Base-by-base conservation (phyloP, 2,329 filamentous ascomycete species). In the Calycina herbarum region DNA sequence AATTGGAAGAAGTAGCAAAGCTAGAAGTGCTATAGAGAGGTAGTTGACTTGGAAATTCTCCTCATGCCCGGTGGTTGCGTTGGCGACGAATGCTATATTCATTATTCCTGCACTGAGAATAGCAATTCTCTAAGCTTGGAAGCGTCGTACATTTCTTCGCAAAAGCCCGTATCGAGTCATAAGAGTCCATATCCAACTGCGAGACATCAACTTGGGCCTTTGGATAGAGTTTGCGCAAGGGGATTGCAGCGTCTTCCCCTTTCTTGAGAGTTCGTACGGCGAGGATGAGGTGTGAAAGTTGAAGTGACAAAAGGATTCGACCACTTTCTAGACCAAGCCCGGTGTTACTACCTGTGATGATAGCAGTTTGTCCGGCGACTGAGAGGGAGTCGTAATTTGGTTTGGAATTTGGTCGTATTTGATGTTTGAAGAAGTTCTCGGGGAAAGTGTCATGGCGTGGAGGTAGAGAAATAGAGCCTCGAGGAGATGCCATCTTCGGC, bases 301-400 rank as follows among this genome's bases (percentile, higher is more conserved):
- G 72, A 8, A 79, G 68, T 0, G 71, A 68, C 1, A 83, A 74
- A 31, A 85, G 74, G 33, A 80, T 79, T 0, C 72, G 71, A 7
- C 77, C 73, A 1, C 77, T 70, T 62, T 81, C 79, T 17, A 81
- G 76, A 0, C 83, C 83, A 0, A 86, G 72, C 0, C 83, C 83
- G 1, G 71, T 74, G 65, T 83, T 85, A 35, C 76, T 72, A 2
- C 83, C 83, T 0, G 82, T 84, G 31, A 85, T 73, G 56, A 85
- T 80, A 57, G 79, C 81, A 0, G 78, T 78, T 64, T 80, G 74
- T 1, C 76, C 75, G 0, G 74, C 70, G 15, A 82, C 42, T n/a
- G 42, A 69, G 42, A 17, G 64, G 31, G 67, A 65, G n/a, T 58
- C 48, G 57, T 29, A 57, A 15, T 48, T 13, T 54, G 66, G 66